Evolutionary conservation across 306 rosid species (phyloP), one percentile per base, ranked within the genome.

Genomic region (Fagus sylvatica): DNA sequence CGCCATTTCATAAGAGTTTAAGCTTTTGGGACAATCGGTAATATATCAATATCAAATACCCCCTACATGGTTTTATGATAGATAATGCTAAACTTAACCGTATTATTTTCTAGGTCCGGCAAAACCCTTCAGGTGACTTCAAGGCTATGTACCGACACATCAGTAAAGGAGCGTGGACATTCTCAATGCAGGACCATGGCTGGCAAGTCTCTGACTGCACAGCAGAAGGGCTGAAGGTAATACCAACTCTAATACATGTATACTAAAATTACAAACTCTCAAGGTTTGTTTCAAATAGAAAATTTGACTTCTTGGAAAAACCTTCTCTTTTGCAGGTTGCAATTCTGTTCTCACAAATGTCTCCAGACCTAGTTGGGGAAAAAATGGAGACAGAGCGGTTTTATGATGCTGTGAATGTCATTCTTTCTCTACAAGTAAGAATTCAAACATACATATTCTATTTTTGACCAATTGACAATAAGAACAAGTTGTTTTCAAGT

Each of bases 121-220:
- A 90, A 69, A 86, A 90, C 74, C 91, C 87, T 43, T 65, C 82
- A 0, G 91, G 91, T 0, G 80, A 90, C 60, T 87, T 84, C 82
- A 60, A 53, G 11, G 66, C 79, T 62, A 85, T 87, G 90, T 74
- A 78, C 41, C 78, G 89, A 57, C 91, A 88, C 80, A 86, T 82
- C 3, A 48, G 60, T 32, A 90, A 90, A 84, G 94, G 94, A 68
- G 48, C 90, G 0, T 90, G 91, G 96, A 80, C 91, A 12, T 85
- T 90, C 77, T 81, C 88, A 57, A 76, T 80, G 71, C 81, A 79
- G 0, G 93, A 90, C 19, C 89, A 90, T 0, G 91, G 90, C 36
- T 88, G 88, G 93, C 87, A 78, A 80, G 86, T 90, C 53, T 87
- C 93, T 28, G 96, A 90, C 40, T 90, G 91, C 84, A 88, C 93